Percentiles rank a stretch among this genome's conserved stretches.
Evolutionary conservation across 768 basidiomycete species (phyloP).

Genomic region (Termitomyces sp.): DNA sequence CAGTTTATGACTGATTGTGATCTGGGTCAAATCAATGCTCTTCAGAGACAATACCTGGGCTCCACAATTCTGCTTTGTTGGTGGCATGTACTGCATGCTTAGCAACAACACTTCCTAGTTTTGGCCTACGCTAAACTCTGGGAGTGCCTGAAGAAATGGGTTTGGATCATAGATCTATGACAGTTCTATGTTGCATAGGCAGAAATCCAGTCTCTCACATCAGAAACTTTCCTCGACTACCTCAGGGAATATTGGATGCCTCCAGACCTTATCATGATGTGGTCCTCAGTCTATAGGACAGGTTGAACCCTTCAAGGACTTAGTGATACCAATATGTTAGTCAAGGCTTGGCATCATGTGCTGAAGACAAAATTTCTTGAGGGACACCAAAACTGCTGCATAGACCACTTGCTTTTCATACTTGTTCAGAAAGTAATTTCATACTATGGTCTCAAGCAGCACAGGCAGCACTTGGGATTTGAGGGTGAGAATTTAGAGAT

Average conservation of each 20-base stretch:
- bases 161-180: constrained; percentile 10
- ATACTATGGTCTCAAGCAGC: constrained; percentile 13
- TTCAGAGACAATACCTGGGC: background rate
- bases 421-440: constrained; percentile 14
- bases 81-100: constrained; percentile 29
- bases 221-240: constrained; percentile 14
- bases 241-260: constrained; percentile 16
- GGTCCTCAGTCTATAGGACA: constrained; percentile 20
- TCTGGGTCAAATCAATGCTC: background rate
- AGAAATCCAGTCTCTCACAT: constrained; percentile 8
- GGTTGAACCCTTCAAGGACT: constrained; percentile 11
- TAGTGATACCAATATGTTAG: constrained; percentile 25
- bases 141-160: constrained; percentile 18
- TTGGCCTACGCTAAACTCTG: constrained; percentile 14
- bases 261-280: background rate
- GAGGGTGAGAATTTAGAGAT: constrained; percentile 17
- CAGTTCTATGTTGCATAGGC: constrained; percentile 17
- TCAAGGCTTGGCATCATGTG: constrained; percentile 21
- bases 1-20: background rate
- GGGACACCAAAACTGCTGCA: constrained; percentile 17
- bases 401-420: constrained; percentile 20
- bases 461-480: constrained; percentile 18
- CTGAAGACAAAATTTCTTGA: constrained; percentile 23
- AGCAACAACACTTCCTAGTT: constrained; percentile 22
- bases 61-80: constrained; percentile 18